phyloP scores from a whole-genome alignment of 2,329 filamentous ascomycete genomes.

The Microcyclosporella mali region DNA sequence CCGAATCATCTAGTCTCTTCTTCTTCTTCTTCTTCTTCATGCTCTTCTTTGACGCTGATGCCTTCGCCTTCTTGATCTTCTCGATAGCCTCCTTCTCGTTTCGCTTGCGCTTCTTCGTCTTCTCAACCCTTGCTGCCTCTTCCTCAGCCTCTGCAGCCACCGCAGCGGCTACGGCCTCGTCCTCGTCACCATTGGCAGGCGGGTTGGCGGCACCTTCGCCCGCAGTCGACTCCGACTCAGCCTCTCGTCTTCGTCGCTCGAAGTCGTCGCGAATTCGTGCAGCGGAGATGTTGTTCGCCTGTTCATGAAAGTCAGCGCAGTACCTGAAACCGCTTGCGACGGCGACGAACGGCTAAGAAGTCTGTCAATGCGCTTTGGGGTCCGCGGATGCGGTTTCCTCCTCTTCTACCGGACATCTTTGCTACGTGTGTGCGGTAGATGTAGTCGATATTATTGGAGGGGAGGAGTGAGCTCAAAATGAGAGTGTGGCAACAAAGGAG shows the following conservation, averaged over 20 bases:
- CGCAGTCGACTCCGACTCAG: conserved; percentile 37
- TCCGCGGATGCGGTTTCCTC: conserved; percentile 47
- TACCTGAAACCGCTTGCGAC: neutral
- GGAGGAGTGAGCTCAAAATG: neutral
- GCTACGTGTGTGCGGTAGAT: neutral
- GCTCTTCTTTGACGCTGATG: conserved; percentile 38
- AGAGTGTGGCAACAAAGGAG: neutral
- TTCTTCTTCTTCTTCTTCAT: conserved; percentile 41
- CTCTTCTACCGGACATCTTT: conserved; percentile 32
- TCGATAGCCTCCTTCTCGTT: conserved; percentile 45
- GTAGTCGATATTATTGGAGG: neutral
- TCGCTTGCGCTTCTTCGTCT: conserved; percentile 52
- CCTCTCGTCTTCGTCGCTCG: conserved; percentile 47
- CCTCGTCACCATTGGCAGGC: conserved; percentile 25
- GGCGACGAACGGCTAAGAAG: conserved; percentile 53
- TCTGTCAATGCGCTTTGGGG: conserved; percentile 63
- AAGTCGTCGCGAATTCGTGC: conserved; percentile 57
- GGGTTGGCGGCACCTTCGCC: conserved; percentile 32
- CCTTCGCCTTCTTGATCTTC: conserved; percentile 37
- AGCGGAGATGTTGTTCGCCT: conserved; percentile 69
- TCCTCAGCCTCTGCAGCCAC: conserved; percentile 37
- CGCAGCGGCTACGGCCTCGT: conserved; percentile 27
- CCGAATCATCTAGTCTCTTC: conserved; percentile 37
- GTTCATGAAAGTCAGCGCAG: neutral
- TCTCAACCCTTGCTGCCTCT: conserved; percentile 33